Conservation (phyloP, 1,284 basidiomycete species). For the Trichosporon faecale region DNA sequence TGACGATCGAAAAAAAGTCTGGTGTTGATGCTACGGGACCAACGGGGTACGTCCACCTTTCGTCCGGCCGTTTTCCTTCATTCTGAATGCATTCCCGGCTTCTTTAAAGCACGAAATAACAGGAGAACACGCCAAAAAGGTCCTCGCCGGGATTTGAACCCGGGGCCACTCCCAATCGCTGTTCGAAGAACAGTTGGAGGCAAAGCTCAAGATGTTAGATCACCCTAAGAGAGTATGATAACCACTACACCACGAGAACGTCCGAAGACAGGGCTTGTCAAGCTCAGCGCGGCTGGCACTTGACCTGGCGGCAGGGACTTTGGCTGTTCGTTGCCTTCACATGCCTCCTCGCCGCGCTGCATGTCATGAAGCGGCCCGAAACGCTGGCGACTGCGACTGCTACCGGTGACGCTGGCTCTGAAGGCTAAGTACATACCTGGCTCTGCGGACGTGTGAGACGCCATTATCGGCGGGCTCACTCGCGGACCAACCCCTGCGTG, state of each 20-base stretch:
- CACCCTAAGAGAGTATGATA: constrained; percentile 12
- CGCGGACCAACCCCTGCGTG: too few species aligned
- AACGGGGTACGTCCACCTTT: not conserved
- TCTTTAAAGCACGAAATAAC: not conserved
- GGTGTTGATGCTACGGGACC: not conserved
- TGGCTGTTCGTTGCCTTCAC: too few species aligned
- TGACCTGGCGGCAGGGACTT: not conserved
- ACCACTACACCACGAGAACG: constrained; percentile 12
- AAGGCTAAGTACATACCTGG: too few species aligned
- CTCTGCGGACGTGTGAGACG: too few species aligned
- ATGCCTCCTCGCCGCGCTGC: too few species aligned
- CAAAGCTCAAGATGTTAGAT: constrained; percentile 11
- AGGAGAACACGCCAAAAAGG: not conserved
- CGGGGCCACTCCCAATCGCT: constrained; percentile 9
- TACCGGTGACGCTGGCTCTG: too few species aligned
- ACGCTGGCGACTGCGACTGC: too few species aligned
- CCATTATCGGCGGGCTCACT: too few species aligned
- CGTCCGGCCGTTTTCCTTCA: not conserved
- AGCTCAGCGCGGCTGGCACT: not conserved
- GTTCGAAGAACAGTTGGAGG: constrained; percentile 5
- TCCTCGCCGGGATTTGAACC: constrained; percentile 12
- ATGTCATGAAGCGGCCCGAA: too few species aligned
- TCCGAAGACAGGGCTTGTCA: not conserved
- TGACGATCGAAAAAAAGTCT: constrained; percentile 3
- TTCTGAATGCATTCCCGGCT: not conserved